These are phyloP conservation scores for Fraxinus sp. DNA, from an alignment of 305 asterid genomes.

Conservation along the genomic window DNA sequence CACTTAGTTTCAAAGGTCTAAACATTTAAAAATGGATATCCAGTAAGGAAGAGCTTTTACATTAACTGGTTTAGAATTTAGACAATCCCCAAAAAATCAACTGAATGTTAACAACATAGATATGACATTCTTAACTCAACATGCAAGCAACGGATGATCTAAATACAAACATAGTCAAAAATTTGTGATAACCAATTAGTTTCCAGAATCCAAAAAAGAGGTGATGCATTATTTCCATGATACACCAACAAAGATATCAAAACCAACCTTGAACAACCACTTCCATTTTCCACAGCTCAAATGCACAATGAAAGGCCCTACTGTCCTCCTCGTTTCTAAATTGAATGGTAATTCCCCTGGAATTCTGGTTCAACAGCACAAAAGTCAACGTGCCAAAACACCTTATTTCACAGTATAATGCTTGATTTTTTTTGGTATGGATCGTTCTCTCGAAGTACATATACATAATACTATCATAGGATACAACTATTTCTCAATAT, in stretches of 20 bases:
- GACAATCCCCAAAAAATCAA: background rate
- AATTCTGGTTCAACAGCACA: constrained; percentile 67
- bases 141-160: background rate
- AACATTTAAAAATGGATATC: too few relatives aligned
- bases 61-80: too few relatives aligned
- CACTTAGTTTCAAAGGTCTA: too few relatives aligned
- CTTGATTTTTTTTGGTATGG: background rate
- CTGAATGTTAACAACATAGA: background rate
- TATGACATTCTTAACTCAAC: background rate
- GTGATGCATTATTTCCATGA: background rate
- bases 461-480: background rate
- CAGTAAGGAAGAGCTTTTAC: too few relatives aligned
- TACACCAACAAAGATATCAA: constrained; percentile 24
- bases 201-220: background rate
- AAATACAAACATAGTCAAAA: background rate
- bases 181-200: background rate
- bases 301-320: constrained; percentile 84
- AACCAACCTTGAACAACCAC: constrained; percentile 74
- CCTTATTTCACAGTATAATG: constrained; percentile 25
- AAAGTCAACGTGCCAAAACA: constrained; percentile 30
- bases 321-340: constrained; percentile 88
- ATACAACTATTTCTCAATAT: background rate
- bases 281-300: constrained; percentile 89
- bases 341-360: constrained; percentile 82
- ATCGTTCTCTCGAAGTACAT: constrained; percentile 5